Evolutionary conservation across 805 yeast genomes (phyloP), one percentile per base, ranked within the genome.

Genomic region (Metschnikowia noctiluminum): DNA sequence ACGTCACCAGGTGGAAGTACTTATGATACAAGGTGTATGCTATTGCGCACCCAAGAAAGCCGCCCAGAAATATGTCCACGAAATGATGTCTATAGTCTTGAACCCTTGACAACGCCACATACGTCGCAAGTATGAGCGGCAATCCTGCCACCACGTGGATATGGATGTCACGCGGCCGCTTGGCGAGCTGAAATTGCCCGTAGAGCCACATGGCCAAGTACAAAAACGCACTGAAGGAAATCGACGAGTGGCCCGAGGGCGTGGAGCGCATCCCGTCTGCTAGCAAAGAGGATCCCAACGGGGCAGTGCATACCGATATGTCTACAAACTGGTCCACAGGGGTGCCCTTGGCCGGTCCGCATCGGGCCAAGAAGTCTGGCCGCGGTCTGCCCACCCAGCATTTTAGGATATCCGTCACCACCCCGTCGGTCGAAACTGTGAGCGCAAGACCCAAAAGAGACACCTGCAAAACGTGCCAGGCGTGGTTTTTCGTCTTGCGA

Each of bases 241-340:
- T 68, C 2, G 81, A 70, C 9, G 80, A 67, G 55, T 80, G 85
- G 26, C 85, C 85, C 7, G 81, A 76, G 0, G 85, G 85, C 7
- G 82, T 75, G 28, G 79, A 71, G 51, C 79, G 70, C 71, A 78
- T 73, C 2, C 85, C 85, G 53, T 80, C 85, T 14, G 58, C 53
- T 28, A 81, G 61, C 36, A 48, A 42, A 27, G 48, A 27, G 9
- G 45, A 39, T 1, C 67, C 67, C 50, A 59, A 54, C 2, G 67
- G 67, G 2, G 61, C 59, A 2, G 64, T 53, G 39, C 67, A 63
- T 30, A 61, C 65, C 9, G 57, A 52, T 13, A 60, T 35, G 31
- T 54, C 61, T 10, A 60, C 62, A 39, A 58, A 56, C 11, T 26
- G 37, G 46, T 57, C 56, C 12, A 28, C 3, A 1, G 56, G 52